Percentiles rank a stretch among this genome's conserved stretches.
Conservation (phyloP, 768 basidiomycete genomes). For the Termitomyces sp. region DNA sequence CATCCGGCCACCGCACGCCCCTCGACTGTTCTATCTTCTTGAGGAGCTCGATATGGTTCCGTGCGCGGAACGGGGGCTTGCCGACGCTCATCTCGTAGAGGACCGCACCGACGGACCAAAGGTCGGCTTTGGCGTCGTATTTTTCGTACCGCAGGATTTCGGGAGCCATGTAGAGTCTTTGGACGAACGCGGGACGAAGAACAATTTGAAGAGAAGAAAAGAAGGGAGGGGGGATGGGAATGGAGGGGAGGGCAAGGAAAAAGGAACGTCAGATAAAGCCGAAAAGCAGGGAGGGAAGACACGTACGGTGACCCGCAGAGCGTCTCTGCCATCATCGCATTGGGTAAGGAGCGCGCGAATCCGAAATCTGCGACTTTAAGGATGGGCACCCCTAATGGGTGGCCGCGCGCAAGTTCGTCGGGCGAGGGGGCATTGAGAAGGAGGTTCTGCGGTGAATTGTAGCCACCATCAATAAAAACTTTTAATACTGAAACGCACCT, state of each 20-base stretch:
- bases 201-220: too few relatives aligned
- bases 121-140: slow-evolving; percentile 95
- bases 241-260: not conserved
- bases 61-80: slow-evolving; percentile 90
- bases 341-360: slow-evolving; percentile 90
- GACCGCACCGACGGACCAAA: slow-evolving; percentile 98
- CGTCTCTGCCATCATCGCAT: slow-evolving; percentile 94
- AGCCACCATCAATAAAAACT: too few relatives aligned
- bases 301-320: slow-evolving; percentile 95
- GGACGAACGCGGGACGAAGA: too few relatives aligned
- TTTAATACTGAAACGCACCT: slow-evolving; percentile 51
- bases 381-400: slow-evolving; percentile 89
- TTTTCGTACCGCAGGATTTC: slow-evolving; percentile 97
- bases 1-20: slow-evolving; percentile 92
- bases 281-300: not conserved
- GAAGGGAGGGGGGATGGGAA: too few relatives aligned
- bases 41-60: slow-evolving; percentile 93
- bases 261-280: not conserved
- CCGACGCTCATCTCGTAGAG: slow-evolving; percentile 95
- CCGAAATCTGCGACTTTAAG: slow-evolving; percentile 99
- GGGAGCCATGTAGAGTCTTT: slow-evolving; percentile 96
- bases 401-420: slow-evolving; percentile 80
- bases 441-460: too few relatives aligned
- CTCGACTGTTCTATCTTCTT: slow-evolving; percentile 92
- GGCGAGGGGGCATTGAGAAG: slow-evolving; percentile 80